These are phyloP conservation scores for Monosporozyma aquatica DNA, from an alignment of 805 yeast genomes.

Conservation along the genomic window DNA sequence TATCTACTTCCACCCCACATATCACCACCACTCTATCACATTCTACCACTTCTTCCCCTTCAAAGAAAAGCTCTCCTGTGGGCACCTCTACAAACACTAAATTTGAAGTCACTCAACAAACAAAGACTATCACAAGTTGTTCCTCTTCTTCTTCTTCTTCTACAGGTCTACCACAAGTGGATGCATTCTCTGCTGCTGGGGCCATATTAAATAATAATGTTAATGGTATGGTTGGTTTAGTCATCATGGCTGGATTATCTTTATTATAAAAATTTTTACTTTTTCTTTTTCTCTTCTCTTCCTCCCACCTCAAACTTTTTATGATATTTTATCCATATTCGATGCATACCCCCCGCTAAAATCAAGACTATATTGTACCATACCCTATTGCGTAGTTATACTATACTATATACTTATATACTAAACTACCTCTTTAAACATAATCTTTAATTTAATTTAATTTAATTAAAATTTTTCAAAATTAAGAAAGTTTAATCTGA, in stretches of 20 bases:
- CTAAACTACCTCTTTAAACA: too few species aligned
- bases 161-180: constrained; percentile 2
- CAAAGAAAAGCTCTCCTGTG: not conserved
- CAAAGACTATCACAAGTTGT: not conserved
- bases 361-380: too few species aligned
- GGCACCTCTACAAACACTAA: not conserved
- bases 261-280: not conserved
- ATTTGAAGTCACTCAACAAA: not conserved
- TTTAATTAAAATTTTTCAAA: too few species aligned
- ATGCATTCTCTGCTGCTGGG: constrained; percentile 14
- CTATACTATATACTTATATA: not conserved
- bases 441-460: too few species aligned
- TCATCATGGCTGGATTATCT: constrained; percentile 1
- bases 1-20: constrained; percentile 33
- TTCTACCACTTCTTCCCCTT: not conserved
- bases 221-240: not conserved
- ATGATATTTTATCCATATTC: not conserved
- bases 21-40: constrained; percentile 26
- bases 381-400: too few species aligned
- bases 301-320: not conserved
- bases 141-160: constrained; percentile 1
- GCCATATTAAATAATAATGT: not conserved
- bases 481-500: too few species aligned
- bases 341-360: not conserved
- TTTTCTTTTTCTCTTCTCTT: not conserved